Percentiles rank a stretch among this genome's conserved stretches.
These are phyloP conservation scores for Russula ochroleuca DNA, from an alignment of 768 basidiomycete species.

Conservation along the genomic window DNA sequence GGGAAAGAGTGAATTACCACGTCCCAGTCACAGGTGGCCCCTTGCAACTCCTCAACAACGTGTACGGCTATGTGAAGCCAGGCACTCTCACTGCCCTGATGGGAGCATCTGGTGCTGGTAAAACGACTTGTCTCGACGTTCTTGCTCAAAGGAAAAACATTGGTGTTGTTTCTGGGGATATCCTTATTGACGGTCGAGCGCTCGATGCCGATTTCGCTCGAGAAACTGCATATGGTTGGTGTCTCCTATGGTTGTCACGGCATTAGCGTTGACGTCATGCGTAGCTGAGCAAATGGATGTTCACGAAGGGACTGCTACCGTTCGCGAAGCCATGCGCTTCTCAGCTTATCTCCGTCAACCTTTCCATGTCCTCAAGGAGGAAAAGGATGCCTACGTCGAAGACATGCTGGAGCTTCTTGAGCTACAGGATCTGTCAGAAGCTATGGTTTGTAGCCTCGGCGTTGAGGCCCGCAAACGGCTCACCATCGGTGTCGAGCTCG, in stretches of 20 bases:
- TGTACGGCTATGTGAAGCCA: conserved; percentile 78
- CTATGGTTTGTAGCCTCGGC: conserved; percentile 65
- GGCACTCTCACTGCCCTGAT: conserved; percentile 75
- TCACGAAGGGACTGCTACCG: conserved; percentile 77
- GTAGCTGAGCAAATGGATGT: conserved; percentile 71
- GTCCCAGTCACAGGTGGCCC: conserved; percentile 66
- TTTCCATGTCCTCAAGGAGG: conserved; percentile 55
- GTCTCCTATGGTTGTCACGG: conserved; percentile 28
- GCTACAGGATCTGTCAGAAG: conserved; percentile 80
- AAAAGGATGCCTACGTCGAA: conserved; percentile 78
- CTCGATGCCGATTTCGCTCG: conserved; percentile 53
- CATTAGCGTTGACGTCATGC: conserved; percentile 30
- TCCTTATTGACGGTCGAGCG: conserved; percentile 62
- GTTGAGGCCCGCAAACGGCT: conserved; percentile 80
- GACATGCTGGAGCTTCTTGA: conserved; percentile 83
- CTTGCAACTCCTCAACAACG: conserved; percentile 63
- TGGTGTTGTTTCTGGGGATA: conserved; percentile 60
- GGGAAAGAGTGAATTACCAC: conserved; percentile 73
- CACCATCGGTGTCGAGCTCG: conserved; percentile 89
- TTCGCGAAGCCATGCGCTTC: conserved; percentile 82
- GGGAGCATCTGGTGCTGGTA: conserved; percentile 82
- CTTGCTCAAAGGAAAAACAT: conserved; percentile 72
- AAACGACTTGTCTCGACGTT: conserved; percentile 74
- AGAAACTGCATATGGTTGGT: conserved; percentile 62
- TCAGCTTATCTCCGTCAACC: conserved; percentile 85